phyloP scores from a whole-genome alignment of 352 stramenopile species.

The Globisporangium nodosum region DNA sequence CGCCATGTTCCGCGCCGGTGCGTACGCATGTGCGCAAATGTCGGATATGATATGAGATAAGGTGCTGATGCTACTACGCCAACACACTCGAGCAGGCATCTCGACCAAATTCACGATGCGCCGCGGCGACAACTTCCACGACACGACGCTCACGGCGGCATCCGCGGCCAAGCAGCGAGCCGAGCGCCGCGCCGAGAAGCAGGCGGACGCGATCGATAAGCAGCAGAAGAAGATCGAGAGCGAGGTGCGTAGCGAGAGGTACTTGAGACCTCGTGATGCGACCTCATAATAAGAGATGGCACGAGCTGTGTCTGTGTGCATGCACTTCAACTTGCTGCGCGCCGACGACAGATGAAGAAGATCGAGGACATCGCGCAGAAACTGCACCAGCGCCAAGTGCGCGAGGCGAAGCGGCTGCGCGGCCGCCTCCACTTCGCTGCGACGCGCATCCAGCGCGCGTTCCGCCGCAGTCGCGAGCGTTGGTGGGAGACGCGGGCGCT shows the following conservation, averaged over 20 bases:
- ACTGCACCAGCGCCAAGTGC: conserved; percentile 58
- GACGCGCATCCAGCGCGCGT: conserved; percentile 41
- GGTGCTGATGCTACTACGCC: background rate
- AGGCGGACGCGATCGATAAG: conserved; percentile 67
- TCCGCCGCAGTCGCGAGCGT: conserved; percentile 19
- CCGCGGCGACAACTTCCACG: conserved; percentile 61
- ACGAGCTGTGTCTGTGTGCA: background rate
- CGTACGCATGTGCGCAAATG: background rate
- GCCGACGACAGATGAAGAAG: conserved; percentile 54
- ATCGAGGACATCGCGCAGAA: conserved; percentile 62
- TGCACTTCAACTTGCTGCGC: too few relatives aligned
- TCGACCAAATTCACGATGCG: conserved; percentile 83
- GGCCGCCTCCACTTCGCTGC: conserved; percentile 48
- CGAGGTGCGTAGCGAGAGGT: conserved; percentile 29
- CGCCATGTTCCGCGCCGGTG: conserved; percentile 20
- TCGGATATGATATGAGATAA: background rate
- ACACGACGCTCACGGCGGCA: conserved; percentile 66
- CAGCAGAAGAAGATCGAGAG: conserved; percentile 76
- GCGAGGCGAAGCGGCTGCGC: conserved; percentile 58
- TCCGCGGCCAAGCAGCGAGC: conserved; percentile 61
- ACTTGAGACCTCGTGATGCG: too few relatives aligned
- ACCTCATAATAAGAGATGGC: background rate
- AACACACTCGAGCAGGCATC: conserved; percentile 29
- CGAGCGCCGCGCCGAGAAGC: conserved; percentile 55
- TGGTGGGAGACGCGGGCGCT: conserved; percentile 12